These are phyloP conservation scores for Leishmania gerbilli DNA, from an alignment of 208 protist genomes.

Conservation along the genomic window DNA sequence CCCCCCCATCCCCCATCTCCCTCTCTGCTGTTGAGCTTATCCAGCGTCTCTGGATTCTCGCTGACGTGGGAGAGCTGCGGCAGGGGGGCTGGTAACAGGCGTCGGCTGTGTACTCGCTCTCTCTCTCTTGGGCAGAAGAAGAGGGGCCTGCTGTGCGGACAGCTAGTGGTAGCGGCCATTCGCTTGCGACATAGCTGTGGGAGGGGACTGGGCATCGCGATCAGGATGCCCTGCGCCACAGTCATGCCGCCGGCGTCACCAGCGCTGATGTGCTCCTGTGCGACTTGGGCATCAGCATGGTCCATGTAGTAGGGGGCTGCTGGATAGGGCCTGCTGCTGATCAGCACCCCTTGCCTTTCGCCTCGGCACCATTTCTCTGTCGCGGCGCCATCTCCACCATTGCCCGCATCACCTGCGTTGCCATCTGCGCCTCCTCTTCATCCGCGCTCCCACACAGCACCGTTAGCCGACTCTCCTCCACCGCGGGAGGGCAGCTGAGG, in stretches of 20 bases:
- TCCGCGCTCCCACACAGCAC: neutral
- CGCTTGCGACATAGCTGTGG: neutral
- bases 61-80: constrained; percentile 6
- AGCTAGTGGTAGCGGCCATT: neutral
- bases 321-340: neutral
- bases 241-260: neutral
- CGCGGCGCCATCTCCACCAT: too few species aligned
- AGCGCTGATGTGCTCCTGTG: neutral
- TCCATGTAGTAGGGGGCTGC: neutral
- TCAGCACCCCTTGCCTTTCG: neutral
- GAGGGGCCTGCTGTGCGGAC: neutral
- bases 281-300: neutral
- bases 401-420: neutral
- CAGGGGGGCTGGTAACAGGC: neutral
- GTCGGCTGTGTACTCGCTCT: constrained; percentile 3
- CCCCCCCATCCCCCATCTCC: neutral
- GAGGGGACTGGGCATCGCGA: neutral
- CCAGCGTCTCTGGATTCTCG: neutral
- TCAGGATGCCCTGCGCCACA: constrained; percentile 1
- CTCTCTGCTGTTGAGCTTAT: neutral
- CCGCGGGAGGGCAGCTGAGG: neutral
- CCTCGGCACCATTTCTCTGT: neutral
- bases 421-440: neutral
- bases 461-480: constrained; percentile 1
- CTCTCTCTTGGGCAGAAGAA: neutral